Percentiles rank a stretch among this genome's conserved stretches.
phyloP scores from a whole-genome alignment of 192 early-diverging fungal genomes.

The Gonapodya sp. region DNA sequence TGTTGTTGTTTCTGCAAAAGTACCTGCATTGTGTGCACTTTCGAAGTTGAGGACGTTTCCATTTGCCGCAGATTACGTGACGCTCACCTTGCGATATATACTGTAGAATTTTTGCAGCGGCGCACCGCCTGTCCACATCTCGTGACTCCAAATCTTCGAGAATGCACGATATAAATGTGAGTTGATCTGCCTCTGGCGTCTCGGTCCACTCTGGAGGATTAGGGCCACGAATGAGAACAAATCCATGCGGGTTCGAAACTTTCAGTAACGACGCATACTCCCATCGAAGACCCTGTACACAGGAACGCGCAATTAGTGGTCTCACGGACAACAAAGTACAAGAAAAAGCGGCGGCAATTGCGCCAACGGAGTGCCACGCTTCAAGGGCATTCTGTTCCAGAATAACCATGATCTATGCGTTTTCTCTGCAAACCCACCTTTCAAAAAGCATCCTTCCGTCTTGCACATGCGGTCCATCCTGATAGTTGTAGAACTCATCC shows the following conservation, averaged over 20 bases:
- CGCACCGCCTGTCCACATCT: constrained; percentile 31
- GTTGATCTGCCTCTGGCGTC: constrained; percentile 21
- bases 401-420: background rate
- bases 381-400: background rate
- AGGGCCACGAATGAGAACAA: too few relatives aligned
- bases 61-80: too few relatives aligned
- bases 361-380: background rate
- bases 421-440: constrained; percentile 28
- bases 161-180: constrained; percentile 35
- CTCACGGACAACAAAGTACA: too few relatives aligned
- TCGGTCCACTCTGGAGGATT: constrained; percentile 11
- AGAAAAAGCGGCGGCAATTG: too few relatives aligned
- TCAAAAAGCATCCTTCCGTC: constrained; percentile 31
- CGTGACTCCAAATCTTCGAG: constrained; percentile 49
- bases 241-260: too few relatives aligned
- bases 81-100: constrained; percentile 56
- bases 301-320: too few relatives aligned
- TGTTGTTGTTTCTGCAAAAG: constrained; percentile 22
- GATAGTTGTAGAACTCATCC: constrained; percentile 48
- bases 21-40: constrained; percentile 13
- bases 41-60: constrained; percentile 1
- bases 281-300: background rate
- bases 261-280: background rate
- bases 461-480: constrained; percentile 31
- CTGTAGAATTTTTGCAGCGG: constrained; percentile 42